These are phyloP conservation scores for Umbelopsis isabellina DNA, from an alignment of 192 early-diverging fungal species.

Conservation along the genomic window DNA sequence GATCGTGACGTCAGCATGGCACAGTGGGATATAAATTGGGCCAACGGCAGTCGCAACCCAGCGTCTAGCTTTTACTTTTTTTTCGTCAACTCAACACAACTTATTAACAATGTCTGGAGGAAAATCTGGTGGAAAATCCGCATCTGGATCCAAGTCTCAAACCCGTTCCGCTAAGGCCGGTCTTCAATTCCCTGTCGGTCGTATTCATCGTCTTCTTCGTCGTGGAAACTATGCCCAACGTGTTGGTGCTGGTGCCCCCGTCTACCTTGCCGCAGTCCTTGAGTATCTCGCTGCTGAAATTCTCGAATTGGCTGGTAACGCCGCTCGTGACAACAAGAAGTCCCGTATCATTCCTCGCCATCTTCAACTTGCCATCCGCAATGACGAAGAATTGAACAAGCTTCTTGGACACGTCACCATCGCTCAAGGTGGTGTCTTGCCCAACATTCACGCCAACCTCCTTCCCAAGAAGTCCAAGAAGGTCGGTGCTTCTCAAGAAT, in stretches of 20 bases:
- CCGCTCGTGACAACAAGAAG: conserved; percentile 91
- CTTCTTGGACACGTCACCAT: conserved; percentile 89
- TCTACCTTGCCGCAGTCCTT: conserved; percentile 90
- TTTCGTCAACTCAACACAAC: conserved; percentile 13
- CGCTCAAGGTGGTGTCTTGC: conserved; percentile 84
- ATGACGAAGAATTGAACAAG: conserved; percentile 94
- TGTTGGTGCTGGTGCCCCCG: conserved; percentile 87
- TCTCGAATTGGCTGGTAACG: conserved; percentile 89
- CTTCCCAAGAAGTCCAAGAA: conserved; percentile 67
- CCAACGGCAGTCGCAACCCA: background rate
- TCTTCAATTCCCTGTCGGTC: conserved; percentile 91
- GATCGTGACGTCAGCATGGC: conserved; percentile 13
- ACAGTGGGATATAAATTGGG: conserved; percentile 14
- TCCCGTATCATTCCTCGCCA: conserved; percentile 90
- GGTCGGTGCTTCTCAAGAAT: conserved; percentile 42
- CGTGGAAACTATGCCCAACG: conserved; percentile 88
- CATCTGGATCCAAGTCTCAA: conserved; percentile 61
- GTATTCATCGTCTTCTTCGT: conserved; percentile 86
- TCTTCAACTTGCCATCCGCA: conserved; percentile 88
- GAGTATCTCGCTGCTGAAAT: conserved; percentile 93
- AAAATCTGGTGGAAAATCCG: conserved; percentile 77
- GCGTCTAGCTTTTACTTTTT: conserved; percentile 27
- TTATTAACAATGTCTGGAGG: conserved; percentile 64
- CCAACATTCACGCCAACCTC: conserved; percentile 72
- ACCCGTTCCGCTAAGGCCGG: conserved; percentile 83